Evolutionary conservation across 257 asterid species (phyloP).

Genomic region (Rubia yunnanensis): DNA sequence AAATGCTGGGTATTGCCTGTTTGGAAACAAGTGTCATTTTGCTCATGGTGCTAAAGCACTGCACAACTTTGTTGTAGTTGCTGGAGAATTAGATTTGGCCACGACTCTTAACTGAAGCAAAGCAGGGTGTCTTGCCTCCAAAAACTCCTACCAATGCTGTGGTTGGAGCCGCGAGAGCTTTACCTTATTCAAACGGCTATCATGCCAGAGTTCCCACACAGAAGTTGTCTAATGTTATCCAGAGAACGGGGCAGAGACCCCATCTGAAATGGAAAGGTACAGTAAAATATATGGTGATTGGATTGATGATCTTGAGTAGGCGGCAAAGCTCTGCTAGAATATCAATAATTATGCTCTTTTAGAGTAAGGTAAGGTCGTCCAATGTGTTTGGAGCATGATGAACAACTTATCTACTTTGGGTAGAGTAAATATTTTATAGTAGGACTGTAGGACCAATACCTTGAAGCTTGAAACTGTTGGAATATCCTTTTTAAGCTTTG

Average conservation of each 20-base stretch:
- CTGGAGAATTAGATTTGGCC: constrained; percentile 34
- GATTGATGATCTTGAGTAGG: constrained; percentile 56
- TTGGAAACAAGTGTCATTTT: constrained; percentile 80
- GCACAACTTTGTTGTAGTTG: constrained; percentile 32
- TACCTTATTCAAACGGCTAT: constrained; percentile 26
- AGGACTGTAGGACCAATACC: not conserved
- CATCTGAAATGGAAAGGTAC: constrained; percentile 60
- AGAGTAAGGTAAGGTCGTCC: not conserved
- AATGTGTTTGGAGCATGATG: not conserved
- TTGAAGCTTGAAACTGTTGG: constrained; percentile 3
- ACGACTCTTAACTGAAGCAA: constrained; percentile 19
- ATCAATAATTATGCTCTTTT: not conserved
- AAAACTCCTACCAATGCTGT: constrained; percentile 12
- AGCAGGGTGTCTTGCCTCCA: constrained; percentile 22
- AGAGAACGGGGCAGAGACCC: constrained; percentile 27
- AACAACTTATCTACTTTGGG: not conserved
- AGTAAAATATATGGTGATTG: constrained; percentile 52
- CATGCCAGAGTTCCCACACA: constrained; percentile 40
- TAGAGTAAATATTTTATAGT: not conserved
- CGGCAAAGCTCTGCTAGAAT: not conserved
- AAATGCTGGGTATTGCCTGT: constrained; percentile 72
- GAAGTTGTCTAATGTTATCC: constrained; percentile 34
- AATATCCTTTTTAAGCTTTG: not conserved
- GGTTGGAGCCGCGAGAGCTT: constrained; percentile 12
- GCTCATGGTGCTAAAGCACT: constrained; percentile 66